A percentile compares a stretch with the other conserved stretches of the same genome.
Evolutionary conservation across 495 filamentous ascomycete genomes (phyloP).

Genomic region (Penicillium psychrofluorescens): DNA sequence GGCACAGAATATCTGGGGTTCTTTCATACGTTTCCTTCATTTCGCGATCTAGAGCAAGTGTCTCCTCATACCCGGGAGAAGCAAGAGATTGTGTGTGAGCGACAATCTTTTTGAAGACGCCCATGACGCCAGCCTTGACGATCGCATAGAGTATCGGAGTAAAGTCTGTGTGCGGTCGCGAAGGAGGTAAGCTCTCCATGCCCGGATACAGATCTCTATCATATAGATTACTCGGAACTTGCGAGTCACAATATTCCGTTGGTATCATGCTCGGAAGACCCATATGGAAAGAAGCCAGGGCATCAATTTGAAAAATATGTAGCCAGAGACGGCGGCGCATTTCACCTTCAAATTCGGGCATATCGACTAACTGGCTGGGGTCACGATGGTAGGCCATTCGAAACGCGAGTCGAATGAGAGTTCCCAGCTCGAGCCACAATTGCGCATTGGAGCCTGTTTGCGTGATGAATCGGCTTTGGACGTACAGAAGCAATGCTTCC

Average conservation of each 20-base stretch:
- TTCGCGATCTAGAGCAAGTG: constrained; percentile 24
- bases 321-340: constrained; percentile 29
- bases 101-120: constrained; percentile 29
- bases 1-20: constrained; percentile 4
- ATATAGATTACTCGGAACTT: constrained; percentile 35
- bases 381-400: constrained; percentile 53
- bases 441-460: constrained; percentile 37
- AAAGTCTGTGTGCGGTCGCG: constrained; percentile 35
- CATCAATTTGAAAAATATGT: constrained; percentile 21
- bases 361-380: constrained; percentile 6
- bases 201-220: constrained; percentile 44
- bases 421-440: constrained; percentile 40
- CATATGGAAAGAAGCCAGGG: constrained; percentile 39
- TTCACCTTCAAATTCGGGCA: constrained; percentile 24
- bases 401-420: constrained; percentile 42
- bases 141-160: constrained; percentile 43
- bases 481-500: constrained; percentile 42
- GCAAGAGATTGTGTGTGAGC: constrained; percentile 18
- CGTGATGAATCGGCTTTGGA: constrained; percentile 36
- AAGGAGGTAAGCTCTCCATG: constrained; percentile 31
- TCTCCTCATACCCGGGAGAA: constrained; percentile 22
- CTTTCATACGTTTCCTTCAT: constrained; percentile 15
- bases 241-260: constrained; percentile 40
- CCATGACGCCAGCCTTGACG: constrained; percentile 35
- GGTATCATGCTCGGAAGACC: constrained; percentile 46